Base-by-base conservation (phyloP, 352 stramenopile species). In the Thraustotheca clavata region DNA sequence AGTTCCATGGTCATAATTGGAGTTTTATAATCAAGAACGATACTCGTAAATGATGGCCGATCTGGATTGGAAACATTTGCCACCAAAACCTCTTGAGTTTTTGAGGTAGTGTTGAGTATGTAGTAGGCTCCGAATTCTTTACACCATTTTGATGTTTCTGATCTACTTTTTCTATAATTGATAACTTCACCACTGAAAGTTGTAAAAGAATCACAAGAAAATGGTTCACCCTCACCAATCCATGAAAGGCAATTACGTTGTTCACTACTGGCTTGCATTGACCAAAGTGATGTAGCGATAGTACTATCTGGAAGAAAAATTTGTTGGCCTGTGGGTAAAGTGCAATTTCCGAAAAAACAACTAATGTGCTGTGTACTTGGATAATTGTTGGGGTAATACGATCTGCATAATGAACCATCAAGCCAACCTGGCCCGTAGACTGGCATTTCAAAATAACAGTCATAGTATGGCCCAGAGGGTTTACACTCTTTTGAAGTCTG, bases 341-440 rank as follows among this genome's bases (percentile, higher is more conserved):
- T 60, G 50, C 50, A 60, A 35, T 60, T 60, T 29, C 50, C 50
- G 49, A 60, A 60, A 35, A 60, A 60, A 35, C 49, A 49, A 6
- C 50, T 35, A 47, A 60, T 7, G 50, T 60, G 50, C 22, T 60
- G 50, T 24, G 31, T 60, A 2, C 9, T 9, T 33, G 12, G 29
- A 24, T 60, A 49, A 27, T 60, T 35, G 7, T 49, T 14, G 7
- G 50, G 50, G 38, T 60, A 60, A 35, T 60, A 60, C 12, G 50
- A 60, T 6, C 50, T 29, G 50, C 50, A 60, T 11, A 24, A 49
- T 29, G 32, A 29, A 1, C 50, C 50, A 38, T 29, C 2, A 16
- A 60, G 38, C 11, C 29, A 60, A 16, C 50, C 50, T 9, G 50
- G 39, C 7, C 50, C 50, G n/a, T 49, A 60, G 2, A 60, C 50